phyloP scores from a whole-genome alignment of 2,329 filamentous ascomycete species.

The Aspergillus clavatus region DNA sequence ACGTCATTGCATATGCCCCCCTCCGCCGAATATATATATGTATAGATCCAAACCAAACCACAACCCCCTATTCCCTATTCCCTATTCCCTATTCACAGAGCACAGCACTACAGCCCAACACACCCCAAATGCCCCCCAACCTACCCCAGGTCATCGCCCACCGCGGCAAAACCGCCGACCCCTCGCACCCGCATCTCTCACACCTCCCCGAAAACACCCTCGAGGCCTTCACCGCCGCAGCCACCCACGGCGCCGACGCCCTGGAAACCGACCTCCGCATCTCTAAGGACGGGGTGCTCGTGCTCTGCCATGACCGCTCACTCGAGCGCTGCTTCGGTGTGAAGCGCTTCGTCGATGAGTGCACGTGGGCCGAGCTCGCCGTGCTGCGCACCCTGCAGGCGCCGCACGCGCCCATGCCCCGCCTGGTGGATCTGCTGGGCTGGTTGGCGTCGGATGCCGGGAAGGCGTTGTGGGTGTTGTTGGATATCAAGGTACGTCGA shows the following conservation, averaged over 20 bases:
- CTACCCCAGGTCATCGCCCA: constrained; percentile 39
- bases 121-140: background rate
- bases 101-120: no score
- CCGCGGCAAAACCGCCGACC: constrained; percentile 51
- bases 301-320: constrained; percentile 72
- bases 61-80: no score
- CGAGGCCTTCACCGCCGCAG: constrained; percentile 68
- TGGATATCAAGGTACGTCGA: constrained; percentile 93
- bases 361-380: constrained; percentile 68
- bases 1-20: no score
- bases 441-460: constrained; percentile 62
- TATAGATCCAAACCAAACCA: no score
- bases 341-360: constrained; percentile 67
- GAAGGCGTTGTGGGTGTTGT: constrained; percentile 70
- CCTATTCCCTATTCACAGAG: no score
- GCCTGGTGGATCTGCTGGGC: constrained; percentile 67
- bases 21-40: no score
- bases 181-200: background rate
- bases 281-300: constrained; percentile 74
- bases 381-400: constrained; percentile 61
- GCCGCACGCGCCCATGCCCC: constrained; percentile 68
- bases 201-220: constrained; percentile 79
- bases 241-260: constrained; percentile 69
- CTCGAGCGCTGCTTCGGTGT: constrained; percentile 78
- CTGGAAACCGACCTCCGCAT: constrained; percentile 87